A percentile compares a stretch with the other conserved stretches of the same genome.
Conservation (phyloP, 805 yeast species). For the Naumovozyma castellii region DNA sequence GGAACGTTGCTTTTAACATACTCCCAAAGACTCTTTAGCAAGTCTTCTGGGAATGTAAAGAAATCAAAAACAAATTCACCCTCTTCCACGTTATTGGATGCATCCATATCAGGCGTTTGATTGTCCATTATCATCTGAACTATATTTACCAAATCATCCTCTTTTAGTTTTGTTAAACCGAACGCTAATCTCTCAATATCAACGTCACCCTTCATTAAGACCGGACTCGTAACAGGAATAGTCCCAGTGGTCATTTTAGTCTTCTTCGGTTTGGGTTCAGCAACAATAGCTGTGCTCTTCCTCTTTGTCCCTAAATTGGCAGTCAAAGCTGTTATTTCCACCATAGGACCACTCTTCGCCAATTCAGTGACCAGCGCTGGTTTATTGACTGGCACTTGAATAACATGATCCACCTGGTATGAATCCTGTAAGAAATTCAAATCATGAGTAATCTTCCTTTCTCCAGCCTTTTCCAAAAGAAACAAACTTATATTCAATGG, state of each 20-base stretch:
- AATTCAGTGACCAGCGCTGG: constrained; percentile 63
- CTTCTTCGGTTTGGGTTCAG: constrained; percentile 41
- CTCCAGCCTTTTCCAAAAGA: constrained; percentile 79
- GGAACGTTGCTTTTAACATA: constrained; percentile 69
- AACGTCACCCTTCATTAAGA: constrained; percentile 58
- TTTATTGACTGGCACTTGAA: constrained; percentile 62
- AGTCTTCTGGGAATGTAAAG: constrained; percentile 82
- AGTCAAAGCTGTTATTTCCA: constrained; percentile 32
- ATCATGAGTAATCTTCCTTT: constrained; percentile 78
- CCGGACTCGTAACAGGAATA: constrained; percentile 13
- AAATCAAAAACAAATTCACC: constrained; percentile 97
- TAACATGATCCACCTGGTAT: constrained; percentile 68
- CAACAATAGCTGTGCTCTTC: constrained; percentile 12
- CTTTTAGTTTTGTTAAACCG: constrained; percentile 76
- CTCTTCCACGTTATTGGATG: constrained; percentile 89
- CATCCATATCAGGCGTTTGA: constrained; percentile 88
- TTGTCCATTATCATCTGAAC: constrained; percentile 98
- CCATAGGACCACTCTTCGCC: constrained; percentile 75
- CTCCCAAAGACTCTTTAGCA: constrained; percentile 90
- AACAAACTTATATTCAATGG: constrained; percentile 75
- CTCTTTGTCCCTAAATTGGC: constrained; percentile 4
- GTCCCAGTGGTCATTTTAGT: constrained; percentile 42
- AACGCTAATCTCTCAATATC: constrained; percentile 88
- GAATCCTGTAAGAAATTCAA: constrained; percentile 72
- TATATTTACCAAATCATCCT: constrained; percentile 87